Evolutionary conservation across 768 basidiomycete genomes (phyloP), one percentile per base, ranked within the genome.

Genomic region (Lactarius sp.): DNA sequence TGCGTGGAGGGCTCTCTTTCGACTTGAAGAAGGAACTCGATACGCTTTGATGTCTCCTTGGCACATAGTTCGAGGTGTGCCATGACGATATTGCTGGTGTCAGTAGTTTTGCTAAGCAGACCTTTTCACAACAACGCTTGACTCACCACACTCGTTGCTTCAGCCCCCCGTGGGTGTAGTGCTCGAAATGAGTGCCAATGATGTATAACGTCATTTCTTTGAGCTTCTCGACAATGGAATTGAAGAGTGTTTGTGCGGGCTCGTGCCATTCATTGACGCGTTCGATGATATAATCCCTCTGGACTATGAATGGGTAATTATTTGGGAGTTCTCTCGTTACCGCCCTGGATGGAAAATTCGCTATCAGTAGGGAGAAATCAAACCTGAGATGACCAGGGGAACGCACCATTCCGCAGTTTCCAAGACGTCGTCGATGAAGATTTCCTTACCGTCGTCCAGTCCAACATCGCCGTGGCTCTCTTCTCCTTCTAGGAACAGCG

Each of bases 321-420:
- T 82, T 85, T 0, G 87, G 88, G 0, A 90, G 78, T 68, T 90
- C 88, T 1, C 90, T 82, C 0, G 87, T 85, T 4, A 85, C 79
- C 1, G 88, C 82, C 22, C 90, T 91, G 60, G 13, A 46, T 27
- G 47, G 39, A 16, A 16, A 16, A 7, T 34, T 36, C 10, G 54
- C 31, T 33, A 14, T 34, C 36, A 53, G 53, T 31, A 20, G 56
- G 42, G 13, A 58, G 8, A 56, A 51, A 49, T 62, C 12, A 42
- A 31, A 7, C 14, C 6, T 20, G n/a, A 20, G n/a, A n/a, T 39
- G 31, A 39, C 20, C 3, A 0, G 18, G 9, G 39, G 5, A 2
- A 74, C 82, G 27, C 69, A 86, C 87, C 74, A 68, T 33, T 77
- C 69, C 0, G 83, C 83, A 2, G 73, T 72, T 12, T 73, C 59